Conservation (phyloP, 148 eudicot genomes). For the Pharnaceum exiguum region DNA sequence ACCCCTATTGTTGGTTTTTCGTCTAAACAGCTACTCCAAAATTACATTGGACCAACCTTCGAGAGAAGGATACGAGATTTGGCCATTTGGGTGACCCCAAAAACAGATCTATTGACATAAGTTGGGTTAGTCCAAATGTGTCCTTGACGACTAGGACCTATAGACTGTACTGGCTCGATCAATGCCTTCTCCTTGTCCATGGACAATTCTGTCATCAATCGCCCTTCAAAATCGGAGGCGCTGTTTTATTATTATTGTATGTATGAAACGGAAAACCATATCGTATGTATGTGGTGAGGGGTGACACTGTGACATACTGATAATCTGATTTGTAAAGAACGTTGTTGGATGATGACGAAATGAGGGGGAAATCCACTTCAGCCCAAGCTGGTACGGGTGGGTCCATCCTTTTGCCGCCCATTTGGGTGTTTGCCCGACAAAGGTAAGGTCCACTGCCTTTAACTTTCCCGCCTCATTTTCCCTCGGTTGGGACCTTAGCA, state of each 20-base stretch:
- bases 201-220: not conserved
- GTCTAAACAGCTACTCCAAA: too few relatives aligned
- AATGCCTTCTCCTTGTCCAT: not conserved
- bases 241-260: too few relatives aligned
- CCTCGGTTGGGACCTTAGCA: constrained; percentile 1
- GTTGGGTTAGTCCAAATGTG: not conserved
- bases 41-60: too few relatives aligned
- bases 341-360: too few relatives aligned
- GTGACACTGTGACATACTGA: too few relatives aligned
- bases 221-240: not conserved
- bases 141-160: not conserved
- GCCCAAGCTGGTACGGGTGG: not conserved
- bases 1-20: too few relatives aligned
- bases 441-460: not conserved
- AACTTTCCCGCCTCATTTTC: not conserved
- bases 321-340: too few relatives aligned
- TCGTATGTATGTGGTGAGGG: too few relatives aligned
- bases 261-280: too few relatives aligned
- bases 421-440: not conserved
- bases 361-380: not conserved
- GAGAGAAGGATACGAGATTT: not conserved
- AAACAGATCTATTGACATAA: too few relatives aligned
- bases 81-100: too few relatives aligned
- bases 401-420: not conserved
- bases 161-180: not conserved